Conservation (phyloP, 2,329 filamentous ascomycete species). For the Herpotrichia juniperi region DNA sequence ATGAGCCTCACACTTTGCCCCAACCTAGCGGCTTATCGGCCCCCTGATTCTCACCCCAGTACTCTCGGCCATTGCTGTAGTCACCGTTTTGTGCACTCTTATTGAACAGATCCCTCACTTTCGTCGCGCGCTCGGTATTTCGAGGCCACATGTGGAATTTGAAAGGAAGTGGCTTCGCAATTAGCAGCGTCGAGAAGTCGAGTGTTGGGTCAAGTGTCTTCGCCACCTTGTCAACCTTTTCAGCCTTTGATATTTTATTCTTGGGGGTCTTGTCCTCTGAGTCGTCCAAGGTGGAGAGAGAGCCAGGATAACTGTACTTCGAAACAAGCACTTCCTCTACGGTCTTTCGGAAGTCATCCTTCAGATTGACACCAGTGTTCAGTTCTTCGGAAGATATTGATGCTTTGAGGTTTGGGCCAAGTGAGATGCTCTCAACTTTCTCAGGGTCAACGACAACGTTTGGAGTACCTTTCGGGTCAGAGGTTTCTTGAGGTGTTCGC, state of each 20-base stretch:
- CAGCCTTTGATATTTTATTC: not conserved
- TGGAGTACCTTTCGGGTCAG: constrained; percentile 3
- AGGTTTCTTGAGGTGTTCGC: constrained; percentile 19
- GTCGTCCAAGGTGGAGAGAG: constrained; percentile 11
- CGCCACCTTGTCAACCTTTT: constrained; percentile 17
- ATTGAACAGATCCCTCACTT: constrained; percentile 41
- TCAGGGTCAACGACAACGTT: constrained; percentile 14
- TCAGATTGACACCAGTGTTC: constrained; percentile 31
- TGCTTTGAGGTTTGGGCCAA: constrained; percentile 40
- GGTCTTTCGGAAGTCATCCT: constrained; percentile 6
- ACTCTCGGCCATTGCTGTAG: constrained; percentile 43
- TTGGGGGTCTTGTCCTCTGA: not conserved
- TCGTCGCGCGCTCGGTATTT: constrained; percentile 33
- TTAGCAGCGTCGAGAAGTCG: constrained; percentile 51
- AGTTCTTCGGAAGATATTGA: constrained; percentile 45
- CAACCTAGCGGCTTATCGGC: constrained; percentile 38
- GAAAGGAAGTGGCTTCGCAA: constrained; percentile 54
- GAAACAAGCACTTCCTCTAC: constrained; percentile 32
- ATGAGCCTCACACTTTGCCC: constrained; percentile 40
- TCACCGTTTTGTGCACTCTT: constrained; percentile 46
- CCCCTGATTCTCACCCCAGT: constrained; percentile 47
- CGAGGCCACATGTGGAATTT: constrained; percentile 49
- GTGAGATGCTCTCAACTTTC: constrained; percentile 15
- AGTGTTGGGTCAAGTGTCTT: constrained; percentile 49
- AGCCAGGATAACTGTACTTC: constrained; percentile 34